Evolutionary conservation across 1,284 basidiomycete genomes (phyloP), one percentile per base, ranked within the genome.

Genomic region (Malassezia dermatis): DNA sequence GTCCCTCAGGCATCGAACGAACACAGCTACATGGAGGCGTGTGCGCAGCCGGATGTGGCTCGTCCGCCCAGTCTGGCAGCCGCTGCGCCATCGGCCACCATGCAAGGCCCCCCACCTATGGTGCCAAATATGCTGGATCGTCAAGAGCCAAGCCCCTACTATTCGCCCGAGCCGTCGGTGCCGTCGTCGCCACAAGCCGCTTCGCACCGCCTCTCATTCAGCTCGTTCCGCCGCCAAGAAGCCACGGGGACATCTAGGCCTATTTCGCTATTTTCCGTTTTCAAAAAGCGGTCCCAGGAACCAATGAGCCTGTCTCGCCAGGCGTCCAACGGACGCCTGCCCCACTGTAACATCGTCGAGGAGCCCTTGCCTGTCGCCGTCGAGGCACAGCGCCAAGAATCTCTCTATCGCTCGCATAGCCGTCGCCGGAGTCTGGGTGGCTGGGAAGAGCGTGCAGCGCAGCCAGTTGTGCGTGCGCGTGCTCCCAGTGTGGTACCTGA

Each of bases 101-200:
- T 34, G n/a, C 32, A 34, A n/a, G n/a, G 37, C 5, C 13, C 37
- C 15, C 46, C 46, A 2, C 46, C 46, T 8, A 48, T 37, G 24
- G 44, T 46, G 13, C 44, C 44, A 1, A 35, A 37, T 5, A 31
- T 28, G 32, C 31, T 48, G 23, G 34, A 48, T n/a, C 46, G 46
- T n/a, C 12, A 48, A 23, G 52, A 28, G 23, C 46, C 53, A 8
- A 49, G 47, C 21, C 23, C 53, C 10, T 55, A 55, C 43, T 55
- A 55, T 17, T 31, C 45, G 19, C 46, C 46, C 8, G 34, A 11
- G 7, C 8, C 23, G 11, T 39, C 46, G 23, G n/a, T 32, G 13
- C 24, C 19, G 8, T 21, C 32, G 21, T 19, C 35, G 21, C 46
- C 46, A 6, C 21, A n/a, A 26, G 8, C 46, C 1, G n/a, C 32